Conservation (phyloP, 2,329 filamentous ascomycete species). For the Chaetomiaceae sp. region DNA sequence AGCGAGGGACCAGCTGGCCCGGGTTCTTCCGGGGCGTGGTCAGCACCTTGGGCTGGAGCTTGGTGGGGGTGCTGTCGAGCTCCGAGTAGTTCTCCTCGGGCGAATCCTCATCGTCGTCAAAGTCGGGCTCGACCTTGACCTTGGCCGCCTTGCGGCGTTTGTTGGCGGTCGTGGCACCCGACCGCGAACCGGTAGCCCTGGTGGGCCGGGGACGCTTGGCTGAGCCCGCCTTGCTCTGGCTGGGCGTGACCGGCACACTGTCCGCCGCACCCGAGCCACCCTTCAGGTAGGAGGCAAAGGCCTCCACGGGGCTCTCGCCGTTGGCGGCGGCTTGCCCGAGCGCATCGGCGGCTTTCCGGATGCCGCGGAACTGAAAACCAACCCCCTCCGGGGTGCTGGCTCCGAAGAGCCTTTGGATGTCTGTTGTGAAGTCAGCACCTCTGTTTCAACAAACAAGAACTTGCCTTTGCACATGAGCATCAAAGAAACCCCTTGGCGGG, state of each 20-base stretch:
- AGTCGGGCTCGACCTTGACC: conserved; percentile 3
- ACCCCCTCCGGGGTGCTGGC: conserved; percentile 55
- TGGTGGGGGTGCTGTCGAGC: conserved; percentile 28
- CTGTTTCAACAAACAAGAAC: neutral
- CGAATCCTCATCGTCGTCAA: conserved; percentile 24
- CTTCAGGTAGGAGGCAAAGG: conserved; percentile 31
- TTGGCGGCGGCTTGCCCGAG: conserved; percentile 43
- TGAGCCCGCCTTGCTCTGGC: neutral
- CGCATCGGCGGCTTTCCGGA: conserved; percentile 50
- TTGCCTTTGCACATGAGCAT: neutral
- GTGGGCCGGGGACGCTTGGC: conserved; percentile 15
- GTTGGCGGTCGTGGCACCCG: conserved; percentile 14
- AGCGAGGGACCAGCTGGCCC: neutral
- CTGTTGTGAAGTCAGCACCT: conserved; percentile 33
- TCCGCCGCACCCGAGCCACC: conserved; percentile 26
- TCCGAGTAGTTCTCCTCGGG: conserved; percentile 30
- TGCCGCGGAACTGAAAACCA: conserved; percentile 55
- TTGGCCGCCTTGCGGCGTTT: conserved; percentile 16
- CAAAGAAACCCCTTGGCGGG: neutral
- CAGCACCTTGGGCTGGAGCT: conserved; percentile 1
- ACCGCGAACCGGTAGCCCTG: conserved; percentile 3
- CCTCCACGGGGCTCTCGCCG: conserved; percentile 44
- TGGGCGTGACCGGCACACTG: conserved; percentile 28
- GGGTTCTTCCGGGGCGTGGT: too few relatives aligned
- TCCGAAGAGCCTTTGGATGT: conserved; percentile 57